These are phyloP conservation scores for Diplodia mutila DNA, from an alignment of 2,329 filamentous ascomycete genomes.

Conservation along the genomic window DNA sequence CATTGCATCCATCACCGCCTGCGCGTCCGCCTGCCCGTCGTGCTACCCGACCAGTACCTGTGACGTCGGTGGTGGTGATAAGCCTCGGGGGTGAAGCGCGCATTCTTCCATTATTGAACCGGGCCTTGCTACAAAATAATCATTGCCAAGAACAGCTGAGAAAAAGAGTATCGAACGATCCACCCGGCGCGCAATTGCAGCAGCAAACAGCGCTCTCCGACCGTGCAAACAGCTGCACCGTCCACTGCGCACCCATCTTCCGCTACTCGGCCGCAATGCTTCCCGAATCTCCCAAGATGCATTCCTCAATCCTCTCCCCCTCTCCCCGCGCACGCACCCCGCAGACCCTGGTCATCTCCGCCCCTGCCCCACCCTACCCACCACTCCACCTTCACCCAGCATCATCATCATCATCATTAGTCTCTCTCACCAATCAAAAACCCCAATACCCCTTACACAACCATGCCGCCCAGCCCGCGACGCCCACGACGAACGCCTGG, in stretches of 20 bases:
- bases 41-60: not conserved
- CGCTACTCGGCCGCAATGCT: not conserved
- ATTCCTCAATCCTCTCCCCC: not conserved
- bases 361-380: not conserved
- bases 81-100: not conserved
- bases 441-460: slow-evolving; percentile 38
- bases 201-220: not conserved
- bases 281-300: not conserved
- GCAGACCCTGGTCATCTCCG: not conserved
- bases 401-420: too few relatives aligned
- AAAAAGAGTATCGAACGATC: not conserved
- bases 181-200: not conserved
- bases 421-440: not conserved
- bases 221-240: not conserved
- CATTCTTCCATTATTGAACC: not conserved
- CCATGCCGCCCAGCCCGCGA: slow-evolving; percentile 40
- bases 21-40: not conserved
- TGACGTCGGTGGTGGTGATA: slow-evolving; percentile 11
- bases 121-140: not conserved
- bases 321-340: not conserved
- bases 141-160: not conserved
- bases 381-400: not conserved
- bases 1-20: not conserved
- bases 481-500: slow-evolving; percentile 34
- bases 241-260: not conserved